phyloP scores from a whole-genome alignment of 306 rosid species.

The Amphicarpaea edgeworthii region DNA sequence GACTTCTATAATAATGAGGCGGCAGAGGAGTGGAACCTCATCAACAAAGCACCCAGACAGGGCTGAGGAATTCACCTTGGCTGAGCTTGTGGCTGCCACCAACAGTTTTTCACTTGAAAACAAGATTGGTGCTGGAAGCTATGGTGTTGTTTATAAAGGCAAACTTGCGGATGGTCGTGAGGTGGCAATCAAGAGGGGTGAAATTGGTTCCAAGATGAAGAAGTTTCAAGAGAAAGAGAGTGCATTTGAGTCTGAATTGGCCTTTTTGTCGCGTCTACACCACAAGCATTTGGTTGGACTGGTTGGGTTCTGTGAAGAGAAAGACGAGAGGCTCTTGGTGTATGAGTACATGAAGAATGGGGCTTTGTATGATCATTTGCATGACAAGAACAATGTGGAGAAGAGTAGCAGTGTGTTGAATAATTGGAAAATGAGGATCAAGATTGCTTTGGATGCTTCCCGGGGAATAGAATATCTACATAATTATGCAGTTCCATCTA shows the following conservation, averaged over 20 bases:
- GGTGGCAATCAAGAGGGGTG: slow-evolving; percentile 89
- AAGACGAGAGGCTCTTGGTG: slow-evolving; percentile 84
- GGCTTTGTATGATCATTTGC: slow-evolving; percentile 81
- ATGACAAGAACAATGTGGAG: slow-evolving; percentile 70
- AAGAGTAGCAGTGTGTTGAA: slow-evolving; percentile 64
- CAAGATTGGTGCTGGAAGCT: slow-evolving; percentile 90
- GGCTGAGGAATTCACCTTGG: slow-evolving; percentile 78
- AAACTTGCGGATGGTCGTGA: slow-evolving; percentile 78
- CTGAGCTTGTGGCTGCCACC: slow-evolving; percentile 80
- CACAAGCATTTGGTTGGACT: slow-evolving; percentile 92
- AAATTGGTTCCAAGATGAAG: slow-evolving; percentile 57
- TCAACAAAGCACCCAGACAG: slow-evolving; percentile 76
- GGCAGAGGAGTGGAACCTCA: slow-evolving; percentile 95
- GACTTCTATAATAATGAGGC: slow-evolving; percentile 80
- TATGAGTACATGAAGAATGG: slow-evolving; percentile 95
- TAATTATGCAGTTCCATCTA: slow-evolving; percentile 91
- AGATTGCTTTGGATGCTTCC: slow-evolving; percentile 84
- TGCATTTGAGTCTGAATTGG: slow-evolving; percentile 89
- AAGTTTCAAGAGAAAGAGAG: slow-evolving; percentile 86
- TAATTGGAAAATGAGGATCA: slow-evolving; percentile 89
- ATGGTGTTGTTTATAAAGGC: slow-evolving; percentile 84
- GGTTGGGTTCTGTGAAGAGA: slow-evolving; percentile 87
- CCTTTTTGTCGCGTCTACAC: slow-evolving; percentile 88
- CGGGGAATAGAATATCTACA: slow-evolving; percentile 95
- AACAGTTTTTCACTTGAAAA: slow-evolving; percentile 65